These are phyloP conservation scores for Capsicum rhomboideum DNA, from an alignment of 257 asterid species.

Conservation along the genomic window DNA sequence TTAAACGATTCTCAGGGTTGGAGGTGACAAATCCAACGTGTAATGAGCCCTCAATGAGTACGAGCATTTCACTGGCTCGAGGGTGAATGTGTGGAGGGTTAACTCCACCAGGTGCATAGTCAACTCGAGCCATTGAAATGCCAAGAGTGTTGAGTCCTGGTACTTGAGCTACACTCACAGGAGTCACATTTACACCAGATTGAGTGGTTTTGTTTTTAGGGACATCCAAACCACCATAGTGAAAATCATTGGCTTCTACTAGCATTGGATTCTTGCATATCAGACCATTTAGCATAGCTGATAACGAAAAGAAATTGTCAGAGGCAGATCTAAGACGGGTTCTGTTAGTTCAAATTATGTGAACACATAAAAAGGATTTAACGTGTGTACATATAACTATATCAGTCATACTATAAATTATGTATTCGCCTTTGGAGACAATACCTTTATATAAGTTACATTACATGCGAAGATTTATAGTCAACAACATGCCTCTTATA, in stretches of 20 bases:
- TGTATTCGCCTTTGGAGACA: not conserved
- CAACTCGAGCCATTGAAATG: constrained; percentile 13
- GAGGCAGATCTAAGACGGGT: not conserved
- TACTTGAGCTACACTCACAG: not conserved
- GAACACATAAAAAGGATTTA: not conserved
- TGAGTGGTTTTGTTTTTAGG: constrained; percentile 23
- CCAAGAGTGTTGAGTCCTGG: constrained; percentile 19
- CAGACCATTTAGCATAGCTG: constrained; percentile 9
- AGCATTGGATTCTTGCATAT: constrained; percentile 11
- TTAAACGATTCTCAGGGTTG: not conserved
- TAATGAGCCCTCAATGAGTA: not conserved
- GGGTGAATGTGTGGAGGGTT: not conserved
- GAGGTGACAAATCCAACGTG: not conserved
- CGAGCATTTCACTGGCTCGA: not conserved
- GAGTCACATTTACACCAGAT: not conserved
- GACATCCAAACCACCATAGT: constrained; percentile 23
- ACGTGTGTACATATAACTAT: not conserved
- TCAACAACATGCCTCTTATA: too few relatives aligned
- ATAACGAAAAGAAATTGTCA: not conserved
- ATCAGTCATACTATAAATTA: not conserved
- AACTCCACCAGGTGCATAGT: not conserved
- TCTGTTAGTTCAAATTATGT: not conserved
- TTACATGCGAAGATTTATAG: not conserved
- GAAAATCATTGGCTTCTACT: constrained; percentile 13
- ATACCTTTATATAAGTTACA: not conserved